A percentile compares a stretch with the other conserved stretches of the same genome.
phyloP scores from a whole-genome alignment of 1,284 basidiomycete species.

The Cryptococcus deneoformans region DNA sequence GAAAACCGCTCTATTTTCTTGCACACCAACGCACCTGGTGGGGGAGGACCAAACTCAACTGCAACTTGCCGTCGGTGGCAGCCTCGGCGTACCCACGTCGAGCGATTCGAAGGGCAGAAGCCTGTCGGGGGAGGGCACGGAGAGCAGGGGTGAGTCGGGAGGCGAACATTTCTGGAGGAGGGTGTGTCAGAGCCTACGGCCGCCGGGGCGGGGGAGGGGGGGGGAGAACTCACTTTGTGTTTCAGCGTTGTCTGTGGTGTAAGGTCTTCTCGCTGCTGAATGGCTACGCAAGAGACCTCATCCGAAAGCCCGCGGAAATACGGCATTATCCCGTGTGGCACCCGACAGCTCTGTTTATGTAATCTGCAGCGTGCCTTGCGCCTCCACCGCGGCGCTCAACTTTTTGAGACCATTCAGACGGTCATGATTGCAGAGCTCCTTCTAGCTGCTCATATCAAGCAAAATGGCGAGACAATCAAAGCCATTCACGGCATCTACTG shows the following conservation, averaged over 20 bases:
- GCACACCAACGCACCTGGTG: conserved; percentile 68
- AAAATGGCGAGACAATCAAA: conserved; percentile 14
- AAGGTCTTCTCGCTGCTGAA: too few species aligned
- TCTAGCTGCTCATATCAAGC: not conserved
- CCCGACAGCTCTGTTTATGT: not conserved
- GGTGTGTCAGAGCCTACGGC: not conserved
- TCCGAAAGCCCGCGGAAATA: conserved; percentile 17
- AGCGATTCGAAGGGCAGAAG: conserved; percentile 48
- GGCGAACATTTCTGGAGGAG: conserved; percentile 33
- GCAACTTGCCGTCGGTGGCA: conserved; percentile 67
- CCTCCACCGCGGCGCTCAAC: conserved; percentile 12
- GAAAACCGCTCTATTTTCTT: not conserved
- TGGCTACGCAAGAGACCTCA: not conserved
- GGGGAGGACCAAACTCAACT: conserved; percentile 86
- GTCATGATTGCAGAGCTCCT: not conserved
- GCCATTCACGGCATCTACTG: conserved; percentile 26
- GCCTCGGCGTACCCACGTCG: conserved; percentile 82
- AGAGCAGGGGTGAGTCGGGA: conserved; percentile 43
- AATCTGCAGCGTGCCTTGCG: not conserved
- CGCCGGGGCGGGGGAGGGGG: not conserved
- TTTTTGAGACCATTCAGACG: conserved; percentile 6
- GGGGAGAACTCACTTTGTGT: not conserved
- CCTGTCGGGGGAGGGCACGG: conserved; percentile 41
- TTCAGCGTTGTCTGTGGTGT: too few species aligned
- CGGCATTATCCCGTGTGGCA: not conserved